A percentile compares a stretch with the other conserved stretches of the same genome.
Evolutionary conservation across 23 red algal species (phyloP).

Genomic region (Agarophyton chilense): DNA sequence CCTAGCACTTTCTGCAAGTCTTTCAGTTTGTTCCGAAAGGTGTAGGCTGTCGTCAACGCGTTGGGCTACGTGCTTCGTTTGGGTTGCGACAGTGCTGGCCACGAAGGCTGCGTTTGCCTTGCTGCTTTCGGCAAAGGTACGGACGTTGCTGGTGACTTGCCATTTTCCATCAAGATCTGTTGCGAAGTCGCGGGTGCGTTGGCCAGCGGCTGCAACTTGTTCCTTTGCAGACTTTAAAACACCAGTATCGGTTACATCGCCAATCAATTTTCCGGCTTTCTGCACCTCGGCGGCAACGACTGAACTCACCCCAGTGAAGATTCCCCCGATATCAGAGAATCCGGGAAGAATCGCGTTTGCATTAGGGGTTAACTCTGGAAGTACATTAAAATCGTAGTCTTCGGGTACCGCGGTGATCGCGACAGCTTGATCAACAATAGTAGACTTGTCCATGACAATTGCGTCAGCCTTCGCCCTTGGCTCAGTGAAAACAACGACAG

Average conservation of each 20-base stretch:
- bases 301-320: constrained; percentile 37
- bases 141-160: constrained; percentile 56
- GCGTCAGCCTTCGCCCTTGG: constrained; percentile 23
- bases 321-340: constrained; percentile 36
- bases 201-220: constrained; percentile 44
- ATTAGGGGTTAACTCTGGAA: background rate
- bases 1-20: constrained; percentile 50
- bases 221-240: constrained; percentile 66
- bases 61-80: constrained; percentile 36
- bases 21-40: constrained; percentile 60
- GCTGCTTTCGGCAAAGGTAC: constrained; percentile 33
- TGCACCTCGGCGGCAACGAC: constrained; percentile 55
- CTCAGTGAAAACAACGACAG: constrained; percentile 64
- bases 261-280: constrained; percentile 56
- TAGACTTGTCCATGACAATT: constrained; percentile 69
- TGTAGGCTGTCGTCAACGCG: constrained; percentile 48
- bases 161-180: constrained; percentile 66
- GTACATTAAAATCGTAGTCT: constrained; percentile 37
- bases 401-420: constrained; percentile 45
- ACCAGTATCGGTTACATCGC: constrained; percentile 53
- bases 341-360: background rate
- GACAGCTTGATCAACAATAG: constrained; percentile 64
- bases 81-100: constrained; percentile 39
- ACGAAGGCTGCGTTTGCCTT: constrained; percentile 51
- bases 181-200: constrained; percentile 52